phyloP scores from a whole-genome alignment of 2,329 filamentous ascomycete genomes.

The Coniochaeta sp. region DNA sequence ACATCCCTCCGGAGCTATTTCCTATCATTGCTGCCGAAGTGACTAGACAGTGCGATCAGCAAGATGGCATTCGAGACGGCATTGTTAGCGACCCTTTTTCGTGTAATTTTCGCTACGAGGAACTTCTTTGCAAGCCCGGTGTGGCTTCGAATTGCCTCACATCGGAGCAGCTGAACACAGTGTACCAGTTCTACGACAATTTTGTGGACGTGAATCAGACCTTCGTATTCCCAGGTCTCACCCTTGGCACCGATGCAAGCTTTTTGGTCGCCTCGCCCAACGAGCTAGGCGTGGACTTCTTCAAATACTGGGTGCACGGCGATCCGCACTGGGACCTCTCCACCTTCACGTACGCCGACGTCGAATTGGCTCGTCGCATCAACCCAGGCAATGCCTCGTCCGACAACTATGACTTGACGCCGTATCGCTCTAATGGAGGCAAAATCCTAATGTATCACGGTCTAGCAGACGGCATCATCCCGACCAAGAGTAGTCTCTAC shows the following conservation, averaged over 20 bases:
- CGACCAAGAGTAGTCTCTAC: slow-evolving; percentile 22
- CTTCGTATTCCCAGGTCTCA: slow-evolving; percentile 17
- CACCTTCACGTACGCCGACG: slow-evolving; percentile 17
- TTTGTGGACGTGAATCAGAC: slow-evolving; percentile 18
- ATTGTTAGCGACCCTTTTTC: slow-evolving; percentile 37
- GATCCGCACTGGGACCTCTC: slow-evolving; percentile 19
- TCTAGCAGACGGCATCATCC: slow-evolving; percentile 30
- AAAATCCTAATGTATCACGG: slow-evolving; percentile 41
- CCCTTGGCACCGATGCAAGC: slow-evolving; percentile 13
- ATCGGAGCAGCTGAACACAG: slow-evolving; percentile 7
- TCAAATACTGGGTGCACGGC: slow-evolving; percentile 17
- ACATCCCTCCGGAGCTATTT: slow-evolving; percentile 34
- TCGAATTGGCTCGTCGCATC: slow-evolving; percentile 16
- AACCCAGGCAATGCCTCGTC: slow-evolving; percentile 16
- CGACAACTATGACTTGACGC: not conserved
- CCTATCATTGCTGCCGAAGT: slow-evolving; percentile 33
- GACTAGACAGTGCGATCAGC: slow-evolving; percentile 38
- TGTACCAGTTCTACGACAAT: slow-evolving; percentile 9
- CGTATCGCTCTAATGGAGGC: slow-evolving; percentile 28
- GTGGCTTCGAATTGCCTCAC: slow-evolving; percentile 17
- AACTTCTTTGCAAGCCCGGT: slow-evolving; percentile 20
- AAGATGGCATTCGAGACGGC: slow-evolving; percentile 41
- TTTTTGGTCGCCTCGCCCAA: slow-evolving; percentile 5
- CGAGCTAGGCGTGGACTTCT: slow-evolving; percentile 14
- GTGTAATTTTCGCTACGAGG: slow-evolving; percentile 34